Conservation (phyloP, 2,329 filamentous ascomycete species). For the Aspergillus melleus region DNA sequence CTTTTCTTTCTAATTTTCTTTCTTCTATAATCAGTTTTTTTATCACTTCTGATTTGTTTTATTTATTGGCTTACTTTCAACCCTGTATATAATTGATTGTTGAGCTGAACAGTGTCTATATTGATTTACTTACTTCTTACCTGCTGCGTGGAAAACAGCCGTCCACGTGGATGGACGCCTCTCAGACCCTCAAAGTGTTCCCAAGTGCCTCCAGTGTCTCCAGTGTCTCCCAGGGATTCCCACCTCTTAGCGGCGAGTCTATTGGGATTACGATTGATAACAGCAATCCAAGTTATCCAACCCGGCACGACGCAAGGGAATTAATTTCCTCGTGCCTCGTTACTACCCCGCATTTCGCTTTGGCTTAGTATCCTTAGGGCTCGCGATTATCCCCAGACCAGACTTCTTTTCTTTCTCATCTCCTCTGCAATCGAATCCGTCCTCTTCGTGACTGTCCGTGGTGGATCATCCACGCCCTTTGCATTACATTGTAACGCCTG, state of each 20-base stretch:
- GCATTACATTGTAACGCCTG: neutral
- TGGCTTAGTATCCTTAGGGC: constrained; percentile 1
- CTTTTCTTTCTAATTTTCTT: no score
- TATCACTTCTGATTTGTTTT: no score
- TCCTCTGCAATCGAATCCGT: neutral
- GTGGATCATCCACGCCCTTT: neutral
- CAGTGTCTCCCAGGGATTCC: no score
- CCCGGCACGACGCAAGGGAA: constrained; percentile 3
- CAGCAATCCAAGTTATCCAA: constrained; percentile 4
- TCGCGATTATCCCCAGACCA: constrained; percentile 3
- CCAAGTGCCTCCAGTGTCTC: no score
- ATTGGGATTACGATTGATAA: constrained; percentile 20
- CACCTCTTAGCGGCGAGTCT: constrained; percentile 3
- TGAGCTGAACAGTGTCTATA: no score
- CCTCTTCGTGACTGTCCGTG: neutral
- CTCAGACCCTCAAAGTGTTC: no score
- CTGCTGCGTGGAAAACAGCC: no score
- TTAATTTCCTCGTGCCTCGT: constrained; percentile 3
- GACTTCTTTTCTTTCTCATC: neutral
- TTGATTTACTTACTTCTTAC: no score
- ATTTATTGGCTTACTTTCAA: no score
- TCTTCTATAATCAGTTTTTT: neutral
- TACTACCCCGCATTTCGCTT: constrained; percentile 30
- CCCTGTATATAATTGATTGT: no score
- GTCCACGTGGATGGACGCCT: no score